phyloP scores from a whole-genome alignment of 2,329 filamentous ascomycete genomes.

The Fusarium neocosmosporiellum region DNA sequence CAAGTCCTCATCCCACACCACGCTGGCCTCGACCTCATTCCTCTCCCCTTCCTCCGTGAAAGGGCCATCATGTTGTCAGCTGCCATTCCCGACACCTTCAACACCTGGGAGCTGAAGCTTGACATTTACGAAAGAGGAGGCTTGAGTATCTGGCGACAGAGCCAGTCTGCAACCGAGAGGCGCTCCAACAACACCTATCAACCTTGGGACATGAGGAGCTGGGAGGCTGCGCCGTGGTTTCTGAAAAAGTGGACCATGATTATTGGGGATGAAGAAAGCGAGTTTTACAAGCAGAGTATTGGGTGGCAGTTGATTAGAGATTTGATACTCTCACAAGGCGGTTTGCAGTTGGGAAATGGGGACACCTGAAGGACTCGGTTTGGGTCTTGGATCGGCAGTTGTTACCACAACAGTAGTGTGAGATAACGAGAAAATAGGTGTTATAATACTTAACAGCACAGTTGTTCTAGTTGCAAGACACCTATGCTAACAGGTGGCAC shows the following conservation, averaged over 20 bases:
- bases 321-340: slow-evolving; percentile 3
- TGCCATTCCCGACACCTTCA: slow-evolving; percentile 33
- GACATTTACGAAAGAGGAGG: slow-evolving; percentile 41
- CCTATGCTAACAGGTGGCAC: not conserved
- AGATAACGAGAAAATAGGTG: not conserved
- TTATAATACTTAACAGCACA: not conserved
- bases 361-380: not conserved
- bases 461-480: not conserved
- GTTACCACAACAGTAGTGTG: not conserved
- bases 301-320: slow-evolving; percentile 37
- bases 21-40: slow-evolving; percentile 40
- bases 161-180: not conserved
- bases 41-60: slow-evolving; percentile 41
- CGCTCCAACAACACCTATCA: slow-evolving; percentile 7
- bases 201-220: slow-evolving; percentile 44
- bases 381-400: not conserved
- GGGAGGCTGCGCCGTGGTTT: slow-evolving; percentile 46
- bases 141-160: slow-evolving; percentile 28
- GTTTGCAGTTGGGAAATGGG: not conserved
- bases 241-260: slow-evolving; percentile 41
- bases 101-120: slow-evolving; percentile 40
- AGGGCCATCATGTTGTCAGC: slow-evolving; percentile 41
- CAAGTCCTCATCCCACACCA: slow-evolving; percentile 44
- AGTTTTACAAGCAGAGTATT: slow-evolving; percentile 35
- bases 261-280: slow-evolving; percentile 31